Evolutionary conservation across 1,139 yeast genomes (phyloP), one percentile per base, ranked within the genome.

Genomic region (Arxiozyma slooffiae): DNA sequence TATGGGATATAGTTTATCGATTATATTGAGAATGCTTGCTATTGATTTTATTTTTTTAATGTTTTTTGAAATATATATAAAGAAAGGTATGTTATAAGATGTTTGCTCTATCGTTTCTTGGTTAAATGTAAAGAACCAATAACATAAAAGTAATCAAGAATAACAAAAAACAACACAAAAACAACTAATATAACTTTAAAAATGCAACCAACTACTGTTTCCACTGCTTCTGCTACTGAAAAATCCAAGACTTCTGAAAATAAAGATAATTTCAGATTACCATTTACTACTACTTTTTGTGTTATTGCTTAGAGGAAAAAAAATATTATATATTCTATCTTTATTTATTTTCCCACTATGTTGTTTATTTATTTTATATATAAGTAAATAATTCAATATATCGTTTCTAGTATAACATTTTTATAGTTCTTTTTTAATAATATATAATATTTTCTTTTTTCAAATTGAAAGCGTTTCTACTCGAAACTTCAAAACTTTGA

Each of bases 121-220:
- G 18, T 36, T n/a, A 30, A 18, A 26, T 38, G 44, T 21, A 44
- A 26, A 44, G 17, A 23, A 44, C 34, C 30, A 48, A 44, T 36
- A 20, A 38, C 41, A 30, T 30, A 34, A 34, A 39, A 39, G 8
- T 20, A 4, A 17, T 16, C 1, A 39, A 7, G 20, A 3, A 39
- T 8, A 21, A 16, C 18, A 39, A 21, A 39, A 20, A 20, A 18
- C 50, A 53, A 20, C 34, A 36, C 42, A 39, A 38, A 18, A 7
- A 37, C 30, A 37, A n/a, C 9, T 24, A 5, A 41, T 30, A 51
- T 20, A 24, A 47, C 30, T 23, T 47, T 37, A 30, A 45, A 46
- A 52, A 62, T 62, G 66, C 63, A 60, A 57, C 64, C 66, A 53
- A 52, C 58, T 53, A 50, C 56, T 38, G 22, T 48, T 42, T 26